phyloP scores from a whole-genome alignment of 2,329 filamentous ascomycete genomes.

The Penicillium frequentans region DNA sequence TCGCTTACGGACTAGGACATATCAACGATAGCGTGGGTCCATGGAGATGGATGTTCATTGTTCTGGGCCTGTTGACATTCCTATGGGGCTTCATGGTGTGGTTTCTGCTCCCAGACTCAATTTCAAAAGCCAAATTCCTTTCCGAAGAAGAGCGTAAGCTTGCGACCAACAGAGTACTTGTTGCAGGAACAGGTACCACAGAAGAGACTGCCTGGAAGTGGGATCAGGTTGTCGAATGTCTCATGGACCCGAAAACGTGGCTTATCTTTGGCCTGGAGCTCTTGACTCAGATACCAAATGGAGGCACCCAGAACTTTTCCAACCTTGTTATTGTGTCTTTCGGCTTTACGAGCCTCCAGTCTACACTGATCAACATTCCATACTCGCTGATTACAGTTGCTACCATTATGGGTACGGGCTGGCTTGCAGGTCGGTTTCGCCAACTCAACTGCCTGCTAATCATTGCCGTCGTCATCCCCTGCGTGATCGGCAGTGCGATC shows the following conservation, averaged over 20 bases:
- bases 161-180: conserved; percentile 33
- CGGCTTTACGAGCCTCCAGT: conserved; percentile 21
- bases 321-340: conserved; percentile 22
- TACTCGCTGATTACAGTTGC: conserved; percentile 55
- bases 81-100: conserved; percentile 53
- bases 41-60: conserved; percentile 57
- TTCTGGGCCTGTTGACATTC: conserved; percentile 54
- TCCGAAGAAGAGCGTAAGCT: conserved; percentile 53
- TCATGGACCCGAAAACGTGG: conserved; percentile 62
- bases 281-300: conserved; percentile 58
- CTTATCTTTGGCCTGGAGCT: conserved; percentile 56
- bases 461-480: conserved; percentile 51
- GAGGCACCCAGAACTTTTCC: conserved; percentile 58
- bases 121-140: conserved; percentile 60
- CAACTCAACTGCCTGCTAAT: conserved; percentile 56
- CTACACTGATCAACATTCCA: conserved; percentile 56
- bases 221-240: conserved; percentile 55
- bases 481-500: conserved; percentile 54
- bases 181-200: conserved; percentile 54
- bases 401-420: conserved; percentile 52
- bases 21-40: conserved; percentile 33
- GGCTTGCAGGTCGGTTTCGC: conserved; percentile 53
- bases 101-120: conserved; percentile 53
- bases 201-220: conserved; percentile 51
- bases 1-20: conserved; percentile 58